A percentile compares a stretch with the other conserved stretches of the same genome.
Evolutionary conservation across 495 filamentous ascomycete genomes (phyloP).

Genomic region (Rhypophila decipiens): DNA sequence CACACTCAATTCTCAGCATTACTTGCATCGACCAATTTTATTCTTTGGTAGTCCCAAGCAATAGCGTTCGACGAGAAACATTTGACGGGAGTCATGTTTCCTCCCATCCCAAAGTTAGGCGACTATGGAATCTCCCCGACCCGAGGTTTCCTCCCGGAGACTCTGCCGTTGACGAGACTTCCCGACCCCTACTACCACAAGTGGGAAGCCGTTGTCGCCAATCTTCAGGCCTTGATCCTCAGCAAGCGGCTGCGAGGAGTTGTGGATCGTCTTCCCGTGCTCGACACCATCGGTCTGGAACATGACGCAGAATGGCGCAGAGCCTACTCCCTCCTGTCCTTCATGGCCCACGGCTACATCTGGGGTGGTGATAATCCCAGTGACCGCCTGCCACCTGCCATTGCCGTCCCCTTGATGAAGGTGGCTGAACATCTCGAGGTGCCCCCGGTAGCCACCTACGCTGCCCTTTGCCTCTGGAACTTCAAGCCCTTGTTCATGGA

Average conservation of each 20-base stretch:
- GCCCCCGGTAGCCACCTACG: constrained; percentile 91
- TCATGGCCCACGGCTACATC: constrained; percentile 88
- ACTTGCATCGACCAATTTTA: too few species aligned
- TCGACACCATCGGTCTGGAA: constrained; percentile 72
- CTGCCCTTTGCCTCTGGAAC: constrained; percentile 90
- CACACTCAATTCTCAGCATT: too few species aligned
- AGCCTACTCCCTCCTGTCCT: constrained; percentile 80
- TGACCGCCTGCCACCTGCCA: constrained; percentile 74
- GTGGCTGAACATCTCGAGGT: constrained; percentile 78
- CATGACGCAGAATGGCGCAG: constrained; percentile 85
- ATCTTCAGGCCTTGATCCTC: constrained; percentile 80
- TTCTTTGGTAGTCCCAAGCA: constrained; percentile 10
- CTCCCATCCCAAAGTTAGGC: constrained; percentile 66
- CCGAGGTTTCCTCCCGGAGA: constrained; percentile 81
- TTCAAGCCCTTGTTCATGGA: constrained; percentile 80
- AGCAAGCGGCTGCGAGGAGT: constrained; percentile 71
- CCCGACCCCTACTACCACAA: constrained; percentile 86
- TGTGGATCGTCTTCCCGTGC: constrained; percentile 70
- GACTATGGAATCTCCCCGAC: constrained; percentile 85
- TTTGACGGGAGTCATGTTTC: constrained; percentile 59
- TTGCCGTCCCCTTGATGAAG: constrained; percentile 75
- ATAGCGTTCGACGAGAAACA: neutral
- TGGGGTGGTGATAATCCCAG: constrained; percentile 84
- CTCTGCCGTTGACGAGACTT: constrained; percentile 70
- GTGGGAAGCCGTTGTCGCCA: constrained; percentile 80